Base-by-base conservation (phyloP, 352 stramenopile genomes). In the Stramenopiles sp. region DNA sequence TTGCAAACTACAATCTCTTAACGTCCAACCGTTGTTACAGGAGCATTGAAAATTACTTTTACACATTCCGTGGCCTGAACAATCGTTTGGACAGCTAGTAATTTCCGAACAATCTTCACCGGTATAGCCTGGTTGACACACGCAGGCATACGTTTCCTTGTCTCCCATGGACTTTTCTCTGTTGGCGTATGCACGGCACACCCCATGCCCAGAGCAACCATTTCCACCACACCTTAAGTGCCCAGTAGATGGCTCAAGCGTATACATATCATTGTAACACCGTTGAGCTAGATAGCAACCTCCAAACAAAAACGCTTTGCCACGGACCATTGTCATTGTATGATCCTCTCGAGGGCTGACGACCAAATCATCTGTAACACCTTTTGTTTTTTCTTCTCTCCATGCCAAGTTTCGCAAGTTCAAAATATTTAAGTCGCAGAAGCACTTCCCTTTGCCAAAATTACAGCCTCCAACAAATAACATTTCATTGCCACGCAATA, bases 391-490 rank as follows among this genome's bases (percentile, higher is more conserved):
- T 33, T 78, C 71, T 14, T 78, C 71, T 78, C 71, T 31, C 71
- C 71, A 78, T 14, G 8, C 8, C 22, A 78, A 33, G 22, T 78
- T 78, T 14, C 22, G 1, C 71, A 78, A 33, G 71, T 78, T 78
- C 22, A 78, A 78, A 14, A 78, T 33, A 14, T 78, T 31, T 14
- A 78, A 33, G 22, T 78, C 71, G 14, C 71, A 78, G 14, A 78
- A 78, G 71, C 71, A 78, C 22, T 78, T 78, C 8, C 71, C 30
- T 33, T 78, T 78, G 8, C 71, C 71, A 78, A 78, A 78, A 33
- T 78, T 78, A 33, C 71, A 78, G 8, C 71, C 71, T 14, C 71
- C 71, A 31, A 33, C 31, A 14, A 78, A 31, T 33, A 78, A 14
- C 71, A 78, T 33, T 14, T 78, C 71, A 14, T 78, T 4, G 30